Evolutionary conservation across 1,284 basidiomycete genomes (phyloP).

Genomic region (Vanrija sp.): DNA sequence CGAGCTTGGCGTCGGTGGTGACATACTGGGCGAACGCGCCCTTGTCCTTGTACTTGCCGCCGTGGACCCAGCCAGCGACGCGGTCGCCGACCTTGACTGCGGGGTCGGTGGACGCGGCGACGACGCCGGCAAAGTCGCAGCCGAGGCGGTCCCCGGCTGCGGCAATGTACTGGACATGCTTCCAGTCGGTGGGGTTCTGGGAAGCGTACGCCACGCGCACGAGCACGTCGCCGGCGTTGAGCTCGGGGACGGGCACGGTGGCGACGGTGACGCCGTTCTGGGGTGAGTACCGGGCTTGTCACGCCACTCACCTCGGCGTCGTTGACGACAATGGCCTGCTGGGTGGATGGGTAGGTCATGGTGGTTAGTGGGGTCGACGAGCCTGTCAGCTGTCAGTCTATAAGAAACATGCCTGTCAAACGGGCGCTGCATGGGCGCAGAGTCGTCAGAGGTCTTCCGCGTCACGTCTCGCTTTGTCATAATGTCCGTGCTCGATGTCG

Average conservation of each 20-base stretch:
- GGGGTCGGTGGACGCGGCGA: slow-evolving; percentile 38
- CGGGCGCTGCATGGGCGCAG: too few species aligned
- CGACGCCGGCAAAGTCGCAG: slow-evolving; percentile 50
- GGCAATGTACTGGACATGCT: slow-evolving; percentile 16
- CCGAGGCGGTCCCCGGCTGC: slow-evolving; percentile 10
- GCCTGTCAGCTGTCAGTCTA: too few species aligned
- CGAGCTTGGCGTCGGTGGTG: slow-evolving; percentile 26
- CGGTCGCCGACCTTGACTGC: slow-evolving; percentile 48
- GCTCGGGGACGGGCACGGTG: slow-evolving; percentile 31
- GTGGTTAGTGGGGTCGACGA: too few species aligned
- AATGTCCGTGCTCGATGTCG: too few species aligned
- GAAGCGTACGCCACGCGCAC: slow-evolving; percentile 40
- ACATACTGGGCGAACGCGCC: slow-evolving; percentile 51
- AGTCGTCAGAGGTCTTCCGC: too few species aligned
- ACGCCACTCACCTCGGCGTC: too few species aligned
- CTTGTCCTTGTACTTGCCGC: slow-evolving; percentile 41
- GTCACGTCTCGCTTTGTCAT: too few species aligned
- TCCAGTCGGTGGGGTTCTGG: slow-evolving; percentile 47
- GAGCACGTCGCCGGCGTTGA: slow-evolving; percentile 39
- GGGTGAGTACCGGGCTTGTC: too few species aligned
- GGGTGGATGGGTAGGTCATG: too few species aligned
- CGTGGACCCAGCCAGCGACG: slow-evolving; percentile 53
- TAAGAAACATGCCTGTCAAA: too few species aligned
- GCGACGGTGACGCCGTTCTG: slow-evolving; percentile 12
- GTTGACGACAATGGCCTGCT: too few species aligned